Percentiles rank a stretch among this genome's conserved stretches.
These are phyloP conservation scores for Cladosporium oxysporum DNA, from an alignment of 2,329 filamentous ascomycete genomes.

Conservation along the genomic window DNA sequence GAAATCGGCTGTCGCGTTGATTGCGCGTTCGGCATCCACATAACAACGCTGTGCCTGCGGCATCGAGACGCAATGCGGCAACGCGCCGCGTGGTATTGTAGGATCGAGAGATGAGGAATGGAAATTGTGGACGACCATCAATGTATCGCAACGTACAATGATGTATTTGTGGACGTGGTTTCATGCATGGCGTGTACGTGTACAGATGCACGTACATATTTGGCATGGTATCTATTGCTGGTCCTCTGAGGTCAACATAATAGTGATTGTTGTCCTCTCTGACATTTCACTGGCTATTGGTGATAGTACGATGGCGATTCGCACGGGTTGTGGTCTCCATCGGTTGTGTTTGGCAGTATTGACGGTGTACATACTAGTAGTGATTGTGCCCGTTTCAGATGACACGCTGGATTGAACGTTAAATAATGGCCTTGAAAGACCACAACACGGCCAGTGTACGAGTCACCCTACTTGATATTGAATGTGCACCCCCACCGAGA, in stretches of 20 bases:
- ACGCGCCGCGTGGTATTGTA: neutral
- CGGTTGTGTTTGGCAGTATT: neutral
- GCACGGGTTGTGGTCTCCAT: neutral
- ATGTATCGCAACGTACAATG: neutral
- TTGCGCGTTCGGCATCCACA: neutral
- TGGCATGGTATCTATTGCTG: neutral
- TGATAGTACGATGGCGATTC: neutral
- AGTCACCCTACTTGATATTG: neutral
- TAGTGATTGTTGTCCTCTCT: neutral
- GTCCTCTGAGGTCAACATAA: neutral
- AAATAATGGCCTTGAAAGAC: neutral
- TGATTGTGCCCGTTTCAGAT: neutral
- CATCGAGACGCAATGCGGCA: neutral
- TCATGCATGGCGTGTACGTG: neutral
- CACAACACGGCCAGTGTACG: neutral
- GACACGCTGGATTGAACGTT: neutral
- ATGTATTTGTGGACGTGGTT: neutral
- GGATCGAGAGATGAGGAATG: neutral
- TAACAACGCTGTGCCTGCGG: neutral
- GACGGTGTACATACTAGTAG: neutral
- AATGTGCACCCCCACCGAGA: neutral
- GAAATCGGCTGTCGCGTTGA: neutral
- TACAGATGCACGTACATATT: neutral
- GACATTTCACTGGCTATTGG: neutral
- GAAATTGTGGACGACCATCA: neutral